Evolutionary conservation across 2,329 filamentous ascomycete species (phyloP).

Genomic region (Balansia obtecta): DNA sequence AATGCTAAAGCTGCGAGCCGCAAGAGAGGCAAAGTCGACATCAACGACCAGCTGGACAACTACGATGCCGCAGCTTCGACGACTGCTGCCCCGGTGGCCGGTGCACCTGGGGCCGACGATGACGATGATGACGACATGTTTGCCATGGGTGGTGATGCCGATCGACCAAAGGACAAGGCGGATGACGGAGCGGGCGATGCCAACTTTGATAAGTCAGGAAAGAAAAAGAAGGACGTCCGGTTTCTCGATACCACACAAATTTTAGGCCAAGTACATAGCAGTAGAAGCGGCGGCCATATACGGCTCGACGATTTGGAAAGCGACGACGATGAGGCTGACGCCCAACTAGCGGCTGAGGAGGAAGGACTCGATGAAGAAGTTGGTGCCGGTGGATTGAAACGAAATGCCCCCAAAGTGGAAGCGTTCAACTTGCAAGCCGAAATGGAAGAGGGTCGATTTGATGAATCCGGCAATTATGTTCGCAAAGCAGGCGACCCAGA

Average conservation of each 20-base stretch:
- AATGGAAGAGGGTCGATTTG: slow-evolving; percentile 85
- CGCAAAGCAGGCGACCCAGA: slow-evolving; percentile 83
- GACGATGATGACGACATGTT: slow-evolving; percentile 79
- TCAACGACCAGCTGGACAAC: slow-evolving; percentile 40
- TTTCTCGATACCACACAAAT: slow-evolving; percentile 54
- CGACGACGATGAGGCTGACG: slow-evolving; percentile 54
- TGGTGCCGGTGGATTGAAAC: slow-evolving; percentile 81
- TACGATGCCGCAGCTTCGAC: slow-evolving; percentile 35
- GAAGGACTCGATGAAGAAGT: slow-evolving; percentile 78
- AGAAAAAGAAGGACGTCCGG: slow-evolving; percentile 49
- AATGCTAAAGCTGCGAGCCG: slow-evolving; percentile 57
- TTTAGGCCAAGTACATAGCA: slow-evolving; percentile 63
- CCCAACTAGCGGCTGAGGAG: slow-evolving; percentile 58
- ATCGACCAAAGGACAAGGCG: slow-evolving; percentile 26
- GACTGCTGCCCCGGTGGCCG: slow-evolving; percentile 21
- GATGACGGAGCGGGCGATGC: slow-evolving; percentile 21
- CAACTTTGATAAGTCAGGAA: slow-evolving; percentile 29
- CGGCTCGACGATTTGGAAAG: slow-evolving; percentile 43
- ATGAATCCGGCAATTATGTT: slow-evolving; percentile 82
- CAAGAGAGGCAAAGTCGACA: slow-evolving; percentile 34
- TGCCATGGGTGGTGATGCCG: slow-evolving; percentile 47
- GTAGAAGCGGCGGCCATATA: slow-evolving; percentile 63
- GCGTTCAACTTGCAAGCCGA: slow-evolving; percentile 90
- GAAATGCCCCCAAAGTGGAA: slow-evolving; percentile 85
- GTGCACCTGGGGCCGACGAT: slow-evolving; percentile 25